Conservation (phyloP, 1,139 yeast genomes). For the Neolecta irregularis region DNA sequence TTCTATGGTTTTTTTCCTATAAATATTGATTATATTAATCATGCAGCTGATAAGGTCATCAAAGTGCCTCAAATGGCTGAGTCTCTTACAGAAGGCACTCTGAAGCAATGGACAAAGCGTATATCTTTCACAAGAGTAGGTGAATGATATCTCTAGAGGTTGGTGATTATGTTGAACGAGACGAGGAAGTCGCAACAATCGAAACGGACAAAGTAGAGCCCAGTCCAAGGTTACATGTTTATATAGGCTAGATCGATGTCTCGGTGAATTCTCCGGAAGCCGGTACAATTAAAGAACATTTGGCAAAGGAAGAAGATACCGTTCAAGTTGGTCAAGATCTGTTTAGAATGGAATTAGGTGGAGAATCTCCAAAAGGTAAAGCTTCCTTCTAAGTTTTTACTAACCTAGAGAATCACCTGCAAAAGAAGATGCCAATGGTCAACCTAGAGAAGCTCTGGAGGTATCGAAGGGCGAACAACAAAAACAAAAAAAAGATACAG, state of each 20-base stretch:
- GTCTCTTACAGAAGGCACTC: constrained; percentile 93
- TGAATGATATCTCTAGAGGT: constrained; percentile 27
- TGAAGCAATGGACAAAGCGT: constrained; percentile 49
- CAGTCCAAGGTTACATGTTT: background rate
- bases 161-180: constrained; percentile 78
- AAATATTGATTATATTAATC: constrained; percentile 1
- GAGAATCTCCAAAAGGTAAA: constrained; percentile 55
- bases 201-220: constrained; percentile 64
- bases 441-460: constrained; percentile 17
- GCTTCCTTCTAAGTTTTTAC: constrained; percentile 24
- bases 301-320: constrained; percentile 77
- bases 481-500: constrained; percentile 21
- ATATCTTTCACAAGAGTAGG: constrained; percentile 6
- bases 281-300: constrained; percentile 75
- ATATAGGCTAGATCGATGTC: constrained; percentile 49
- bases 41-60: constrained; percentile 29
- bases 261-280: constrained; percentile 89
- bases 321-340: constrained; percentile 94
- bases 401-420: constrained; percentile 18
- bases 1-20: constrained; percentile 1
- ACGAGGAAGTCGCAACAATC: constrained; percentile 89
- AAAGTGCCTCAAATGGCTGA: constrained; percentile 99
- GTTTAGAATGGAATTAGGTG: constrained; percentile 81
- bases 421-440: constrained; percentile 18
- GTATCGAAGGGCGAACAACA: constrained; percentile 20